These are phyloP conservation scores for Fusarium tupiense DNA, from an alignment of 2,329 filamentous ascomycete genomes.

Conservation along the genomic window DNA sequence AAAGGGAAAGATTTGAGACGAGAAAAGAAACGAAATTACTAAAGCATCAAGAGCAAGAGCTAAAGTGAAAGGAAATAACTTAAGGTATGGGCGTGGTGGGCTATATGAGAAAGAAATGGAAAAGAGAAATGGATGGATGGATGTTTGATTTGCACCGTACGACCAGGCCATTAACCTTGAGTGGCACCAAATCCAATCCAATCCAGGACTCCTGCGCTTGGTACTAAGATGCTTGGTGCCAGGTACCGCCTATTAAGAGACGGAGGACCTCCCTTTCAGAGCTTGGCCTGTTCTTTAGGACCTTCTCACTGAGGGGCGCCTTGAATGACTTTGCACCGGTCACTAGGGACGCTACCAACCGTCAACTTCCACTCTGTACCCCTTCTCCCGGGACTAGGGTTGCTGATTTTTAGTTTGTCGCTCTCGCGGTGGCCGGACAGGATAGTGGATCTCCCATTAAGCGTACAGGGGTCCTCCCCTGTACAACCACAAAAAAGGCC, in stretches of 20 bases:
- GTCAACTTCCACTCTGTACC: constrained; percentile 19
- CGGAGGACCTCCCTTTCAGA: constrained; percentile 35
- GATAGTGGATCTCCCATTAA: constrained; percentile 31
- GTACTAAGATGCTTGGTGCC: constrained; percentile 37
- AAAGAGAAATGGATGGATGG: constrained; percentile 3
- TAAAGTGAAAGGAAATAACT: constrained; percentile 23
- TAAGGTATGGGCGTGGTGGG: constrained; percentile 34
- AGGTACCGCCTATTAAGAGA: constrained; percentile 14
- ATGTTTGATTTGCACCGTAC: constrained; percentile 44
- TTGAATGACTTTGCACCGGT: constrained; percentile 22
- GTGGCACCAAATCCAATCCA: constrained; percentile 22
- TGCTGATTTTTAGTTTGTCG: constrained; percentile 11
- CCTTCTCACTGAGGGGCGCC: background rate
- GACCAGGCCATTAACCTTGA: constrained; percentile 39
- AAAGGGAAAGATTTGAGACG: constrained; percentile 24
- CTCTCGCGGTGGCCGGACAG: constrained; percentile 34
- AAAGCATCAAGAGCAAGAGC: constrained; percentile 35
- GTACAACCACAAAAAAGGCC: constrained; percentile 20
- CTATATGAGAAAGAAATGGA: constrained; percentile 37
- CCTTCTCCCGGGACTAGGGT: constrained; percentile 29
- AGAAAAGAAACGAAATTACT: constrained; percentile 36
- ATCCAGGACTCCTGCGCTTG: constrained; percentile 35
- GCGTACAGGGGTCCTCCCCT: constrained; percentile 23
- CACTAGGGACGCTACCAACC: constrained; percentile 5
- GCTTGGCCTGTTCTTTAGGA: constrained; percentile 27